Conservation (phyloP, 768 basidiomycete species). For the Austroboletus eburneus region DNA sequence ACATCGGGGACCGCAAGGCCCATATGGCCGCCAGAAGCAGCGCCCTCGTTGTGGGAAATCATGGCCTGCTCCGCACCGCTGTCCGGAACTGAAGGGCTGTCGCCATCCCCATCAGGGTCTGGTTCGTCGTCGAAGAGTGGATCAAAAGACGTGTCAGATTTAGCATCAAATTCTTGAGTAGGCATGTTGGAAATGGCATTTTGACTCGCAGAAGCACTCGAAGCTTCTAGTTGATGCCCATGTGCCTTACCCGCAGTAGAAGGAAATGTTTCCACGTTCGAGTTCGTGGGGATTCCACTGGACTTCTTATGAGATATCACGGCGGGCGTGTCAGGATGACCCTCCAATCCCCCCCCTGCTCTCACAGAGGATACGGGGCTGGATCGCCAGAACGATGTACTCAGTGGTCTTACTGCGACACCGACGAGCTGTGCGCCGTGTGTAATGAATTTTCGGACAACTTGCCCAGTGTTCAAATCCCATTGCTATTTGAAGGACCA, state of each 20-base stretch:
- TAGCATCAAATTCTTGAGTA: conserved; percentile 51
- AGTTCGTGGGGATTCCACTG: conserved; percentile 14
- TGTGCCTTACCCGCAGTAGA: conserved; percentile 18
- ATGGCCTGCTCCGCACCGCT: conserved; percentile 15
- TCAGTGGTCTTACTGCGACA: conserved; percentile 69
- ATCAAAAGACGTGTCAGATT: conserved; percentile 80
- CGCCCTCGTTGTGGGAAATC: conserved; percentile 13
- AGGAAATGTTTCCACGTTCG: conserved; percentile 21
- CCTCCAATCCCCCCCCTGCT: conserved; percentile 18
- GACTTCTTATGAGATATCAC: conserved; percentile 8
- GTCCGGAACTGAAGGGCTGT: conserved; percentile 16
- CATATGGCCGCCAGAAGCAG: conserved; percentile 9
- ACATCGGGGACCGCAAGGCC: conserved; percentile 30
- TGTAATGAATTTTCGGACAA: conserved; percentile 68
- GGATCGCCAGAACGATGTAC: conserved; percentile 33
- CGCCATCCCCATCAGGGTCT: conserved; percentile 51
- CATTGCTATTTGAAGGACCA: conserved; percentile 65
- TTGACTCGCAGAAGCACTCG: conserved; percentile 20
- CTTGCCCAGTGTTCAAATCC: conserved; percentile 91
- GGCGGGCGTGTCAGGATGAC: conserved; percentile 10
- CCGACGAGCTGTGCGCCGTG: conserved; percentile 85
- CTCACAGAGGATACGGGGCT: conserved; percentile 26
- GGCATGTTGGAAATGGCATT: conserved; percentile 21
- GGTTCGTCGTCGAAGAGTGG: conserved; percentile 88
- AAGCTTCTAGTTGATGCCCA: conserved; percentile 10